These are phyloP conservation scores for Aspergillus novoparasiticus DNA, from an alignment of 2,329 filamentous ascomycete genomes.

Conservation along the genomic window DNA sequence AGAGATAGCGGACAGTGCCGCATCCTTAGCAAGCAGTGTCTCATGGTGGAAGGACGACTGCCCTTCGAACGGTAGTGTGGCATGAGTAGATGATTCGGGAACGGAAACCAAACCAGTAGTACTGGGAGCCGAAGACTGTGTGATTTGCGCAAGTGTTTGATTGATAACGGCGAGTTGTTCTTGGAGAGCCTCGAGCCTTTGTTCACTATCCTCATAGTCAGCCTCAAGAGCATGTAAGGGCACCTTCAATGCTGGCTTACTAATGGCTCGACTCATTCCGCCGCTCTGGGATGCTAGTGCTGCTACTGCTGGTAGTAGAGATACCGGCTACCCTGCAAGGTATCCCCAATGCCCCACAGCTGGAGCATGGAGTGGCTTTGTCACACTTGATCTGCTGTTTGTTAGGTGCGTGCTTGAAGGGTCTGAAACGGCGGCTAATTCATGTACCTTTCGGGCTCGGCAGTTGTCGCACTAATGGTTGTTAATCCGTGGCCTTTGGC, in stretches of 20 bases:
- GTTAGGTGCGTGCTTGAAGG: not conserved
- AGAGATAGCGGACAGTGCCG: constrained; percentile 23
- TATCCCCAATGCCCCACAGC: constrained; percentile 23
- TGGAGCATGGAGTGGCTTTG: constrained; percentile 26
- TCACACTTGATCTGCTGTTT: constrained; percentile 25
- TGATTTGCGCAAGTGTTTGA: constrained; percentile 20
- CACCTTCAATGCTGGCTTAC: constrained; percentile 10
- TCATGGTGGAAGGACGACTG: constrained; percentile 30
- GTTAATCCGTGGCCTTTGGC: not conserved
- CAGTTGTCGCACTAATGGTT: constrained; percentile 30
- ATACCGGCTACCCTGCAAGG: constrained; percentile 17
- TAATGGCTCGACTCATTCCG: constrained; percentile 15
- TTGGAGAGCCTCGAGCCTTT: constrained; percentile 21
- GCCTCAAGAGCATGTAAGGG: not conserved
- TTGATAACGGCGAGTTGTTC: constrained; percentile 23
- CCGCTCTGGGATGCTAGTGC: constrained; percentile 4
- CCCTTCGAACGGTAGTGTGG: constrained; percentile 26
- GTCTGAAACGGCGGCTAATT: not conserved
- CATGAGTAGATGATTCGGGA: constrained; percentile 17
- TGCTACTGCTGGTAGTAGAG: not conserved
- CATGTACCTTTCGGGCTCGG: constrained; percentile 28
- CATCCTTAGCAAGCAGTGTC: constrained; percentile 26
- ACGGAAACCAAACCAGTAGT: constrained; percentile 8
- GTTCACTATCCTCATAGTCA: constrained; percentile 14
- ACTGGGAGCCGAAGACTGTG: constrained; percentile 5